Evolutionary conservation across 1,284 basidiomycete genomes (phyloP).

Genomic region (Pterulicium gracile): DNA sequence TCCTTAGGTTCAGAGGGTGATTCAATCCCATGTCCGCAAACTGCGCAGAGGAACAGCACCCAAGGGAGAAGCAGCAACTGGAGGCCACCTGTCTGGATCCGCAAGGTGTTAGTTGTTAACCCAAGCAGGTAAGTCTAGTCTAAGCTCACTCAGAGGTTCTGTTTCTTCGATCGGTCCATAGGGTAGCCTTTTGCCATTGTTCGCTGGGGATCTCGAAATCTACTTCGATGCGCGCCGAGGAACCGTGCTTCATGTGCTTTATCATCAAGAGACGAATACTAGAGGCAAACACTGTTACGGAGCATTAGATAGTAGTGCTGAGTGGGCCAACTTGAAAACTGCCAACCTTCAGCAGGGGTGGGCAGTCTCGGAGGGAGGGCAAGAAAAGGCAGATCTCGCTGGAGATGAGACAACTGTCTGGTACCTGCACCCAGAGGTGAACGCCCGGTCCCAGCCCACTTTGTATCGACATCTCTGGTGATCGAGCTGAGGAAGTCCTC

Average conservation of each 20-base stretch:
- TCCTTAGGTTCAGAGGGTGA: constrained; percentile 11
- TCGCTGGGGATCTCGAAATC: constrained; percentile 16
- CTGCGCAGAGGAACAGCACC: constrained; percentile 20
- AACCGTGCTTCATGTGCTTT: too few species aligned
- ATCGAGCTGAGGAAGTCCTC: neutral
- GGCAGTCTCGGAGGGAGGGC: neutral
- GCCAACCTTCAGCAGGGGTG: neutral
- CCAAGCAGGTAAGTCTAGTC: neutral
- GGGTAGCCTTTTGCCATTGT: constrained; percentile 10
- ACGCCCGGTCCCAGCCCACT: neutral
- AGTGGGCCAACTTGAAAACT: neutral
- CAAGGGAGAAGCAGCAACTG: constrained; percentile 23
- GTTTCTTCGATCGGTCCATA: neutral
- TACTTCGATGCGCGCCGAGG: constrained; percentile 15
- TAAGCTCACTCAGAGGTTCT: constrained; percentile 11
- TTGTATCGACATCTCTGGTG: neutral
- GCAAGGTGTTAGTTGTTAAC: neutral
- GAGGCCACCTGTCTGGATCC: constrained; percentile 15
- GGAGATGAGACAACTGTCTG: neutral
- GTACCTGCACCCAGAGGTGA: neutral
- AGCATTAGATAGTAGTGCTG: neutral
- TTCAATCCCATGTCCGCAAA: constrained; percentile 11
- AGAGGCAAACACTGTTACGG: constrained; percentile 5
- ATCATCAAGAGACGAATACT: too few species aligned
- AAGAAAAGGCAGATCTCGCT: neutral